phyloP scores from a whole-genome alignment of 140 eudicot genomes.

The Stevia rebaudiana region DNA sequence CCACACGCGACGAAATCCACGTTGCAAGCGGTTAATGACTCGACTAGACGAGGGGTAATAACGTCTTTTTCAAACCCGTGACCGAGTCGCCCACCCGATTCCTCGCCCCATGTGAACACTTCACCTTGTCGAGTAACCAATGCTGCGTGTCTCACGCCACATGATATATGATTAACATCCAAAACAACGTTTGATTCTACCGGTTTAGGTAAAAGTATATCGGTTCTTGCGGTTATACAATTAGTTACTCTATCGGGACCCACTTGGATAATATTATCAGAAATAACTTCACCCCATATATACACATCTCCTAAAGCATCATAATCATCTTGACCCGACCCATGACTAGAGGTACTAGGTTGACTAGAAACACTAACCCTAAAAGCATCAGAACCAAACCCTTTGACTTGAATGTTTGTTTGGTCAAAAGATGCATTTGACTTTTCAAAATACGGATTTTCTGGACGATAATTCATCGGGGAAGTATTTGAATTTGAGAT shows the following conservation, averaged over 20 bases:
- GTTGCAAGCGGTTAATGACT: constrained; percentile 53
- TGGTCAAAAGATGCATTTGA: constrained; percentile 67
- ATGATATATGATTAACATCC: constrained; percentile 82
- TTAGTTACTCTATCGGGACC: constrained; percentile 51
- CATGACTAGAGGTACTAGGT: constrained; percentile 95
- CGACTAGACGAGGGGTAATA: constrained; percentile 62
- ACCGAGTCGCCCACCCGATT: constrained; percentile 93
- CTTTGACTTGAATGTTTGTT: constrained; percentile 74
- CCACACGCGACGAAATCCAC: constrained; percentile 88
- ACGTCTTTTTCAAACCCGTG: constrained; percentile 82
- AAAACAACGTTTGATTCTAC: constrained; percentile 72
- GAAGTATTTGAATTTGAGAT: constrained; percentile 50
- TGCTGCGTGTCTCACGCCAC: constrained; percentile 90
- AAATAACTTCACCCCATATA: constrained; percentile 92
- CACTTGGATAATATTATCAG: constrained; percentile 52
- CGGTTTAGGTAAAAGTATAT: constrained; percentile 72
- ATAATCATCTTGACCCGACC: constrained; percentile 80
- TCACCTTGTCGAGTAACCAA: constrained; percentile 88
- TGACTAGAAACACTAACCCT: constrained; percentile 96
- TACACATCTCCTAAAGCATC: constrained; percentile 92
- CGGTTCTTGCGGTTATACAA: constrained; percentile 45
- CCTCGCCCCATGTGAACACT: constrained; percentile 92
- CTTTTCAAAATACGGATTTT: constrained; percentile 47
- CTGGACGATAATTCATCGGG: constrained; percentile 48
- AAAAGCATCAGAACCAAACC: constrained; percentile 74